Conservation (phyloP, 768 basidiomycete species). For the Boletus pseudo-olivaceus region DNA sequence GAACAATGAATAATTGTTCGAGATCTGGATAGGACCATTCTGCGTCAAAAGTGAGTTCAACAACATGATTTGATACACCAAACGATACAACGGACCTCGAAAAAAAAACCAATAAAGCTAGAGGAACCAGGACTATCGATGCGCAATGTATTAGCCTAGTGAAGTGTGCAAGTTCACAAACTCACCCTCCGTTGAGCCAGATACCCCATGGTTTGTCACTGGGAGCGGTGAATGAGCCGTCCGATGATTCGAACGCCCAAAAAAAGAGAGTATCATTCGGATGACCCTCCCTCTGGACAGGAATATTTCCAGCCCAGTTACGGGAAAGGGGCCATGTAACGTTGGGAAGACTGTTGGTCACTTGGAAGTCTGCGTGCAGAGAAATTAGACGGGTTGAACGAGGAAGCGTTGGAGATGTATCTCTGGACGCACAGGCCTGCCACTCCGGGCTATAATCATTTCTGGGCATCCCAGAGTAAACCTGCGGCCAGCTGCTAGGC, state of each 20-base stretch:
- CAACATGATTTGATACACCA: not conserved
- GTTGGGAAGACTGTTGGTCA: slow-evolving; percentile 54
- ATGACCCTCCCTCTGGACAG: slow-evolving; percentile 55
- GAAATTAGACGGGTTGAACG: not conserved
- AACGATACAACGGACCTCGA: slow-evolving; percentile 47
- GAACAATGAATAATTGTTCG: slow-evolving; percentile 45
- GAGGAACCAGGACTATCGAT: slow-evolving; percentile 60
- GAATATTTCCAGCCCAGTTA: slow-evolving; percentile 64
- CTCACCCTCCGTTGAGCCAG: slow-evolving; percentile 72
- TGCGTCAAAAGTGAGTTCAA: slow-evolving; percentile 21
- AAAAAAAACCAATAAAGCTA: slow-evolving; percentile 59
- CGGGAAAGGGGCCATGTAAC: slow-evolving; percentile 50
- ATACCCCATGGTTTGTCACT: slow-evolving; percentile 63
- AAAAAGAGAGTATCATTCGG: slow-evolving; percentile 68
- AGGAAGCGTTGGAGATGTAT: not conserved
- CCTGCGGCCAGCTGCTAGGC: slow-evolving; percentile 37
- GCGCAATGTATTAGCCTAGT: not conserved
- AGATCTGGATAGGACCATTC: slow-evolving; percentile 69
- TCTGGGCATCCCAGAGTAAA: slow-evolving; percentile 41
- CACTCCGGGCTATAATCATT: slow-evolving; percentile 53
- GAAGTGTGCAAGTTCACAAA: not conserved
- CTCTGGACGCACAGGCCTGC: slow-evolving; percentile 53
- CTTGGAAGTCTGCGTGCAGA: slow-evolving; percentile 51
- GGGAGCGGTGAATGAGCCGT: slow-evolving; percentile 50
- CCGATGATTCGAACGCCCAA: slow-evolving; percentile 54